Evolutionary conservation across 148 eudicot species (phyloP), one percentile per base, ranked within the genome.

Genomic region (Nepenthes mirabilis): DNA sequence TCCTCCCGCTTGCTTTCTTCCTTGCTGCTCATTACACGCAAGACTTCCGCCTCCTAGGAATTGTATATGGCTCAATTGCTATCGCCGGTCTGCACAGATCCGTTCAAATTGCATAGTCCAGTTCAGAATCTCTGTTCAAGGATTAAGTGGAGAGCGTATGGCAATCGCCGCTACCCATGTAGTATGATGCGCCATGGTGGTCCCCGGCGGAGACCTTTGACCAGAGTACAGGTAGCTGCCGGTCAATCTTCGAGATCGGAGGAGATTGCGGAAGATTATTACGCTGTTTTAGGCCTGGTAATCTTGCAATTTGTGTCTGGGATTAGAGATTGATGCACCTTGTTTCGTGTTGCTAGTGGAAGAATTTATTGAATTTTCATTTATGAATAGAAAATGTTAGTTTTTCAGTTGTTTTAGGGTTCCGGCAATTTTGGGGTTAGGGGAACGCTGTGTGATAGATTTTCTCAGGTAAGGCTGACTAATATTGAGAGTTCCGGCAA

Each of bases 221-320:
- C 62, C 9, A 68, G 72, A 59, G 67, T 82, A 1, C 80, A 59
- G 65, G 96, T 81, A 40, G 84, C 84, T 34, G 64, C 77, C 34
- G 67, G 68, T 48, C 77, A 69, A 6, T 63, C 84, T 6, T 59
- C 64, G 14, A 54, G 54, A 8, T 47, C 52, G 6, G 66, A 58
- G 2, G 88, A 73, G 1, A 48, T 74, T 63, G 87, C 95, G 14
- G 98, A 93, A 77, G 96, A 93, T 73, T 93, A 88, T 37, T 93
- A 93, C 62, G 83, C 91, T 9, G 95, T 93, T 34, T 59, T 93
- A 69, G 98, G 98, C 50, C 62, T 93, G 95, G 98, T 93, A 91
- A 68, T 73, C 1, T 34, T 47, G 59, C 2, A 64, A 8, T 52
- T 43, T 47, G 34, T 55, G 37, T 1, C n/a, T 56, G 5, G 33